Conservation (phyloP, 768 basidiomycete species). For the Boletus reticuloceps region DNA sequence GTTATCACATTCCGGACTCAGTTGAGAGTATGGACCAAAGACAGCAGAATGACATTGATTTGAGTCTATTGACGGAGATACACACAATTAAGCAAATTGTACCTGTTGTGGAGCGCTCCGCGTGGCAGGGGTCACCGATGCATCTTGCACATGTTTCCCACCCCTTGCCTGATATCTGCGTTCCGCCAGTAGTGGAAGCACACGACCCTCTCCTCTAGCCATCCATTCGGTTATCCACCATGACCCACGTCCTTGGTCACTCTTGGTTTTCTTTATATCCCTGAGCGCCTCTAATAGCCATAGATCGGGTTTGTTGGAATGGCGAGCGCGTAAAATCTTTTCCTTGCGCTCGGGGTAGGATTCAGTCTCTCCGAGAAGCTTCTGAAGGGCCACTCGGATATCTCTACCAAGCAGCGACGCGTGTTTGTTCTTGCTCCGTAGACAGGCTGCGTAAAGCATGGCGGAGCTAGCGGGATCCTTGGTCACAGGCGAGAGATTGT, state of each 20-base stretch:
- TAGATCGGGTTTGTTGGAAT: constrained; percentile 33
- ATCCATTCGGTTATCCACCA: constrained; percentile 30
- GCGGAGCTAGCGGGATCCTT: constrained; percentile 57
- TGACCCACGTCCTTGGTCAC: constrained; percentile 25
- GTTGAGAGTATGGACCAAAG: background rate
- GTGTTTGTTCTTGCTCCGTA: constrained; percentile 41
- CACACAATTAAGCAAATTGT: constrained; percentile 3
- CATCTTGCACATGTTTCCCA: background rate
- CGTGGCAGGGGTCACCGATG: background rate
- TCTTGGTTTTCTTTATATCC: constrained; percentile 35
- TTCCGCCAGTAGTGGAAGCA: constrained; percentile 15
- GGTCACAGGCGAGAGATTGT: constrained; percentile 51
- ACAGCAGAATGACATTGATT: background rate
- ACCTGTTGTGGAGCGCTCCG: background rate
- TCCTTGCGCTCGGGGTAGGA: constrained; percentile 21
- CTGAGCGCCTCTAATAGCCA: constrained; percentile 38
- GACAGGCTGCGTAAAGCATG: constrained; percentile 56
- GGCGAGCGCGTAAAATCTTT: constrained; percentile 18
- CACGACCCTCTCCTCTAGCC: constrained; percentile 20
- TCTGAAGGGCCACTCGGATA: constrained; percentile 42
- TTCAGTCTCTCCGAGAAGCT: constrained; percentile 23
- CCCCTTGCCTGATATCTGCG: constrained; percentile 15
- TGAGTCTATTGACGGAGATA: constrained; percentile 4
- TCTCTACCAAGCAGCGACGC: constrained; percentile 40
- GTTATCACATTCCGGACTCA: background rate